Conservation (phyloP, 2,329 filamentous ascomycete genomes). For the Raffaelea albimanens region DNA sequence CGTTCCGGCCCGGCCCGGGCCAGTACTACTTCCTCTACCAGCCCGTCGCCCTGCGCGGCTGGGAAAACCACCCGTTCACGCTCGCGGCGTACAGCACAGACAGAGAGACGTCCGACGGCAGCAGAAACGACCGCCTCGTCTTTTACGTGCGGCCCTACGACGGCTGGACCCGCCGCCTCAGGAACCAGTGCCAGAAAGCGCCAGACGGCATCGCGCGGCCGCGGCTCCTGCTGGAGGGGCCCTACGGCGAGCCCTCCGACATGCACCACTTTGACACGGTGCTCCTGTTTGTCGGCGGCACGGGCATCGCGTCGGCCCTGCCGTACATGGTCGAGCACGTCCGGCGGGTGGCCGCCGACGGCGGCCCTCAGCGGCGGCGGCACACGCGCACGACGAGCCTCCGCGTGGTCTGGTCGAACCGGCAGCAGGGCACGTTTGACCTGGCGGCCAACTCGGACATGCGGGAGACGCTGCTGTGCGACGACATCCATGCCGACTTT, state of each 20-base stretch:
- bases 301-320: constrained; percentile 2
- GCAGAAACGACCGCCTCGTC: background rate
- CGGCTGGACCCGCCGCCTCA: constrained; percentile 3
- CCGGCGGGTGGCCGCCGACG: background rate
- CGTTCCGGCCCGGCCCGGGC: constrained; percentile 25
- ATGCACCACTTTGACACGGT: constrained; percentile 1
- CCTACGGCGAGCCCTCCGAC: constrained; percentile 1
- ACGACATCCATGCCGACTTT: constrained; percentile 6
- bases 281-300: constrained; percentile 3
- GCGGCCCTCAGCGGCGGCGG: background rate
- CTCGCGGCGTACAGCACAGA: constrained; percentile 19
- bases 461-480: background rate
- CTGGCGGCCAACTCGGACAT: constrained; percentile 2
- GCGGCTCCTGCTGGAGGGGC: constrained; percentile 3
- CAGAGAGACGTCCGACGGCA: too few species aligned
- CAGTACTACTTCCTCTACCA: constrained; percentile 35
- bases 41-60: constrained; percentile 26
- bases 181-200: background rate
- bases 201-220: background rate
- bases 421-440: constrained; percentile 6
- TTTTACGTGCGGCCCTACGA: constrained; percentile 2
- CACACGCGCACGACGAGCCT: constrained; percentile 11
- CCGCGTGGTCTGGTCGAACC: constrained; percentile 11
- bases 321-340: constrained; percentile 4
- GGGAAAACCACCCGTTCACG: constrained; percentile 42